Conservation (phyloP, 2,329 filamentous ascomycete species). For the Coleophoma crateriformis region DNA sequence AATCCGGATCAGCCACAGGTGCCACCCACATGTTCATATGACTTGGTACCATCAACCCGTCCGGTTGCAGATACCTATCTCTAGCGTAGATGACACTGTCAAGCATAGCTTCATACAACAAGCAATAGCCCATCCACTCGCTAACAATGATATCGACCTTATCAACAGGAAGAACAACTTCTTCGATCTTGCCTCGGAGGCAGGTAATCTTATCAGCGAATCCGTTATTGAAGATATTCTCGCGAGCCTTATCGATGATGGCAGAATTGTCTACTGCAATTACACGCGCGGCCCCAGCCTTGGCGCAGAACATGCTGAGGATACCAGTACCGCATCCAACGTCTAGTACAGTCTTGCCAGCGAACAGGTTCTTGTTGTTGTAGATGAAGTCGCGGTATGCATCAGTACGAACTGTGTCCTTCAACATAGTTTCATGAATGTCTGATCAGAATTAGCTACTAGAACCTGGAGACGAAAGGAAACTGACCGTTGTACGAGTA, state of each 20-base stretch:
- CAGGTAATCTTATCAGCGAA: constrained; percentile 71
- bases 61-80: constrained; percentile 76
- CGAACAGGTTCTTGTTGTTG: constrained; percentile 81
- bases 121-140: constrained; percentile 96
- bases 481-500: constrained; percentile 59
- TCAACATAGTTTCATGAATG: constrained; percentile 95
- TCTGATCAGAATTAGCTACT: constrained; percentile 40
- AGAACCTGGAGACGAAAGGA: constrained; percentile 1
- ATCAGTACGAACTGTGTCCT: constrained; percentile 82
- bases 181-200: constrained; percentile 81
- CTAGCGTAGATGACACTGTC: constrained; percentile 85
- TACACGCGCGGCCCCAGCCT: constrained; percentile 79
- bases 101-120: constrained; percentile 94
- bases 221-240: constrained; percentile 79
- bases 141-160: constrained; percentile 92
- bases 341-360: constrained; percentile 81
- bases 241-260: constrained; percentile 80
- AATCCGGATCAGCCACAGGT: constrained; percentile 72
- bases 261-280: constrained; percentile 89
- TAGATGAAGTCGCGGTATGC: constrained; percentile 95
- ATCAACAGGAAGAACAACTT: constrained; percentile 70
- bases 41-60: constrained; percentile 80
- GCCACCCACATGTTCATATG: constrained; percentile 80
- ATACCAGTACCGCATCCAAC: constrained; percentile 88
- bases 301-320: constrained; percentile 89